Base-by-base conservation (phyloP, 2,329 filamentous ascomycete genomes). In the Colletotrichum brevisporum region DNA sequence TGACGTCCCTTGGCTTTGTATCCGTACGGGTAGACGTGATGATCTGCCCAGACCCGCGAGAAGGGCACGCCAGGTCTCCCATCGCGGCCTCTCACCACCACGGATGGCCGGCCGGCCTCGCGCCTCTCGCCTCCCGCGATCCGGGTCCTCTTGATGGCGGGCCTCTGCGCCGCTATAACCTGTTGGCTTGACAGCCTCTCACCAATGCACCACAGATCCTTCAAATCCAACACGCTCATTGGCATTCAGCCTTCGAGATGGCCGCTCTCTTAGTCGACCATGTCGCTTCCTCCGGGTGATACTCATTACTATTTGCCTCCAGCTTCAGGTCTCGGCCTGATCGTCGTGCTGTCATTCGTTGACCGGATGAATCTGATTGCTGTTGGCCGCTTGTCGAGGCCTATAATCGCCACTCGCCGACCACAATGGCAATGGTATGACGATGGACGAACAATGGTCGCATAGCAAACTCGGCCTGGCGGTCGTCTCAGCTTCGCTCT, bases 41-140 rank as follows among this genome's bases (percentile, higher is more conserved):
- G 41, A 43, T 43, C 47, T 27, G 31, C 26, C 31, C 26, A n/a
- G 21, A 15, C 12, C 65, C 53, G 41, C 24, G 31, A 68, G 47
- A 48, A 68, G 27, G 60, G 65, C 65, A 65, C 65, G 65, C 61
- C 61, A 55, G 61, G 61, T 51, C 54, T 41, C 31, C 39, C 51
- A 43, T 56, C 55, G 27, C 36, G 62, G 62, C 67, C 55, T 26
- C 31, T 31, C 41, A 52, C 41, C 47, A 26, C 53, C 63, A 39
- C 67, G 63, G 45, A 16, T 70, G 67, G 67, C 27, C 67, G 26
- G n/a, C 26, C 10, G 52, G 56, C 15, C 56, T n/a, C 36, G 21
- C 50, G 6, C 62, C 63, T 61, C 4, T 52, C 21, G 51, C 62
- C 66, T 53, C 21, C 27, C 52, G 52, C 31, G 43, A 36, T 18